Evolutionary conservation across 31 red algal genomes (phyloP).

Genomic region (Odonthalia washingtoniensis): DNA sequence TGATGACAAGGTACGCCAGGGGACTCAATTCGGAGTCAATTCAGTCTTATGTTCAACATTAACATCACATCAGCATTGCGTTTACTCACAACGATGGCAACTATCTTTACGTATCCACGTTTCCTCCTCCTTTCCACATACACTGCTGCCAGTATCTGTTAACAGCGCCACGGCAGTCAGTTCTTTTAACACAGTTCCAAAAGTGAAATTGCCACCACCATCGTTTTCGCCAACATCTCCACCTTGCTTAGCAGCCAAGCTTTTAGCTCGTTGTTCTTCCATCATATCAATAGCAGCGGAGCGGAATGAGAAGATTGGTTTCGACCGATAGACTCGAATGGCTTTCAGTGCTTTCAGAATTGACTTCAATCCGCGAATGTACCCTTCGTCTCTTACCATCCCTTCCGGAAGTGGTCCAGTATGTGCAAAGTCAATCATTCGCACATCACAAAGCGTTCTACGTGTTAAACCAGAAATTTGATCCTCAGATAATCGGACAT

Average conservation of each 20-base stretch:
- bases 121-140: too few relatives aligned
- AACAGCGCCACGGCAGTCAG: constrained; percentile 35
- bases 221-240: background rate
- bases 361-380: constrained; percentile 64
- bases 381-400: constrained; percentile 58
- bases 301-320: constrained; percentile 63
- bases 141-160: too few relatives aligned
- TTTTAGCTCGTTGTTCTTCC: constrained; percentile 51
- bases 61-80: too few relatives aligned
- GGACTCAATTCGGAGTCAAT: too few relatives aligned
- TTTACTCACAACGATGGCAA: too few relatives aligned
- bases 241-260: background rate
- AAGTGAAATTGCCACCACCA: constrained; percentile 45
- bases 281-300: constrained; percentile 65
- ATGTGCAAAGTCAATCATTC: constrained; percentile 83
- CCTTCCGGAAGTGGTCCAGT: constrained; percentile 29
- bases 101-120: too few relatives aligned
- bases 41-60: too few relatives aligned
- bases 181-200: constrained; percentile 57
- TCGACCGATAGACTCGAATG: constrained; percentile 60
- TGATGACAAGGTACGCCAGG: too few relatives aligned
- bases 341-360: constrained; percentile 60
- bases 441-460: constrained; percentile 59
- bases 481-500: constrained; percentile 58
- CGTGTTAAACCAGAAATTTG: constrained; percentile 64